These are phyloP conservation scores for Mortierella sp. DNA, from an alignment of 371 early-diverging fungal species.

Conservation along the genomic window DNA sequence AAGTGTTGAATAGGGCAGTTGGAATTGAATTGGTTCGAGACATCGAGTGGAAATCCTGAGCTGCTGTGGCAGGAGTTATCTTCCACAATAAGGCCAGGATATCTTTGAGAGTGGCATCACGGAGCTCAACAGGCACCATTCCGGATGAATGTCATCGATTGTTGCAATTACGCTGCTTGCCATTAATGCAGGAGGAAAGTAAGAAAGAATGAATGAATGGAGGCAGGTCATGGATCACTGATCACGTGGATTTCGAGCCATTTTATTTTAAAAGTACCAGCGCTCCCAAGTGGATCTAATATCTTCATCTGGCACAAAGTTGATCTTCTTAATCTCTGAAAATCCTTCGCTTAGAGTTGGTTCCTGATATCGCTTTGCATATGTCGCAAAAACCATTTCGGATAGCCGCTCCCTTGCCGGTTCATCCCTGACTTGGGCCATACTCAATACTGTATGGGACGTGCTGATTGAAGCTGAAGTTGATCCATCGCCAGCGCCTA, in stretches of 20 bases:
- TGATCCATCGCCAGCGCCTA: not conserved
- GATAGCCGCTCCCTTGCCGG: conserved; percentile 59
- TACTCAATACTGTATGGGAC: conserved; percentile 3
- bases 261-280: conserved; percentile 29
- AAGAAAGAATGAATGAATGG: too few species aligned
- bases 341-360: conserved; percentile 74
- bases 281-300: conserved; percentile 44
- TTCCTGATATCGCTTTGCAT: conserved; percentile 62
- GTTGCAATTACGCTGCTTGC: not conserved
- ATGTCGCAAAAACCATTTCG: conserved; percentile 69
- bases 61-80: not conserved
- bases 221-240: too few species aligned
- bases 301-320: conserved; percentile 72
- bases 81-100: not conserved
- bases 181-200: not conserved
- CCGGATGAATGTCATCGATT: not conserved
- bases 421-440: conserved; percentile 43
- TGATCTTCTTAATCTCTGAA: conserved; percentile 69
- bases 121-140: not conserved
- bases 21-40: not conserved
- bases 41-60: not conserved
- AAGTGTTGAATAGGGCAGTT: not conserved
- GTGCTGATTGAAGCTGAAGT: conserved; percentile 13
- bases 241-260: not conserved
- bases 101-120: not conserved